These are phyloP conservation scores for Suhomyces bokatorum DNA, from an alignment of 1,139 yeast genomes.

Conservation along the genomic window DNA sequence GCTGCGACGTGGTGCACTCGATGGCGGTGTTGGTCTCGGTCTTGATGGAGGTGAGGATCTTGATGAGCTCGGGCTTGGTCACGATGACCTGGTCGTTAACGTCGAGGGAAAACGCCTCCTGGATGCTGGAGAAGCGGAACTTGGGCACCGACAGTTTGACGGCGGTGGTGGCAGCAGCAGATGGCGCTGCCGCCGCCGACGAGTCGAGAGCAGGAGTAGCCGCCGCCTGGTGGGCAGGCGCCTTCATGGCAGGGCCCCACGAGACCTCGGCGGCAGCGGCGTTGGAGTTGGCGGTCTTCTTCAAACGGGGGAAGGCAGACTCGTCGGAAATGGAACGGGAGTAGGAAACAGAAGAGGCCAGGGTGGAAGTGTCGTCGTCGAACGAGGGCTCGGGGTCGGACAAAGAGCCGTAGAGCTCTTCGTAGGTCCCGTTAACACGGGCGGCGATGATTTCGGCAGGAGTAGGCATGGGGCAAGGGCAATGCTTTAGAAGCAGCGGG, in stretches of 20 bases:
- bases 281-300: slow-evolving; percentile 19
- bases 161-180: slow-evolving; percentile 4
- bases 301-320: slow-evolving; percentile 69
- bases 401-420: slow-evolving; percentile 10
- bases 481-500: slow-evolving; percentile 19
- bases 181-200: not conserved
- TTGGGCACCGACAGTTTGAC: slow-evolving; percentile 13
- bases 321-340: slow-evolving; percentile 48
- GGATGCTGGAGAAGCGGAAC: slow-evolving; percentile 46
- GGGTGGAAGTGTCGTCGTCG: slow-evolving; percentile 16
- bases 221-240: slow-evolving; percentile 28
- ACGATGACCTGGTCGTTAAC: slow-evolving; percentile 65
- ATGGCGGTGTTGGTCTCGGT: slow-evolving; percentile 64
- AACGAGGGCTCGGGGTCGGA: slow-evolving; percentile 9
- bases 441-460: slow-evolving; percentile 65
- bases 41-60: slow-evolving; percentile 63
- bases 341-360: slow-evolving; percentile 21
- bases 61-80: slow-evolving; percentile 63
- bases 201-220: slow-evolving; percentile 23
- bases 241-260: slow-evolving; percentile 42
- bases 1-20: slow-evolving; percentile 80
- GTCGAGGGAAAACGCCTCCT: slow-evolving; percentile 73
- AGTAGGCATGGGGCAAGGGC: slow-evolving; percentile 43
- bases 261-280: slow-evolving; percentile 23
- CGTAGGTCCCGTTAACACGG: slow-evolving; percentile 42